phyloP scores from a whole-genome alignment of 805 yeast species.

The Blastobotrys robertii region DNA sequence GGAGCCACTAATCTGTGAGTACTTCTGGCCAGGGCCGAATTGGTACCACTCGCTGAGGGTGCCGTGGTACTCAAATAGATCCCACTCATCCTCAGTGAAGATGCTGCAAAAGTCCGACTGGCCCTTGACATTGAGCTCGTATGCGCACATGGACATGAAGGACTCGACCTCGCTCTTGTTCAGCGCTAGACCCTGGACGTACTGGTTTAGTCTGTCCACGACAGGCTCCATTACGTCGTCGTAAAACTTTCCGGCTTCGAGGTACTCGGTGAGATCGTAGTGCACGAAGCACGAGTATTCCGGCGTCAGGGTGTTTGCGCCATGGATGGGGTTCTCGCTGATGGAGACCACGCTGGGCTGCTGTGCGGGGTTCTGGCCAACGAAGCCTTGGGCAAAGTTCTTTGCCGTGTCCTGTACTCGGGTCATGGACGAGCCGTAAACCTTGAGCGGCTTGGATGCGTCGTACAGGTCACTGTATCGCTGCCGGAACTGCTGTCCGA shows the following conservation, averaged over 20 bases:
- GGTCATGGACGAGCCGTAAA: neutral
- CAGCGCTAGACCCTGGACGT: constrained; percentile 21
- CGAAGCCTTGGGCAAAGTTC: constrained; percentile 22
- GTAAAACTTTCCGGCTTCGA: constrained; percentile 9
- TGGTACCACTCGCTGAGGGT: constrained; percentile 38
- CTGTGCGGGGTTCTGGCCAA: constrained; percentile 19
- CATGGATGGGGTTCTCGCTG: constrained; percentile 15
- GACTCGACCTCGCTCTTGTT: constrained; percentile 34
- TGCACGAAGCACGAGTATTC: constrained; percentile 4
- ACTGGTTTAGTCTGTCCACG: constrained; percentile 17
- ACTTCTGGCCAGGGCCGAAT: constrained; percentile 39
- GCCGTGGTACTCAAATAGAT: constrained; percentile 32
- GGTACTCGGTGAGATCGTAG: constrained; percentile 1
- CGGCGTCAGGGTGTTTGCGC: constrained; percentile 20
- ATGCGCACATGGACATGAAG: constrained; percentile 40
- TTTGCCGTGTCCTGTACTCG: constrained; percentile 20
- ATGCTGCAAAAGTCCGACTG: constrained; percentile 19
- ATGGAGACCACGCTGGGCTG: constrained; percentile 17
- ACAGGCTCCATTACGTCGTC: constrained; percentile 13
- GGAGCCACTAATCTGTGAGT: constrained; percentile 34
- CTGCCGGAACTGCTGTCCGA: neutral
- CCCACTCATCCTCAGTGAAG: constrained; percentile 42
- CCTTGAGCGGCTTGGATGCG: neutral
- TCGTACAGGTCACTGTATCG: constrained; percentile 1
- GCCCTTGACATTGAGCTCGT: constrained; percentile 42